Evolutionary conservation across 202 grass and related monocot genomes (phyloP), one percentile per base, ranked within the genome.

Genomic region (Digitaria exilis): DNA sequence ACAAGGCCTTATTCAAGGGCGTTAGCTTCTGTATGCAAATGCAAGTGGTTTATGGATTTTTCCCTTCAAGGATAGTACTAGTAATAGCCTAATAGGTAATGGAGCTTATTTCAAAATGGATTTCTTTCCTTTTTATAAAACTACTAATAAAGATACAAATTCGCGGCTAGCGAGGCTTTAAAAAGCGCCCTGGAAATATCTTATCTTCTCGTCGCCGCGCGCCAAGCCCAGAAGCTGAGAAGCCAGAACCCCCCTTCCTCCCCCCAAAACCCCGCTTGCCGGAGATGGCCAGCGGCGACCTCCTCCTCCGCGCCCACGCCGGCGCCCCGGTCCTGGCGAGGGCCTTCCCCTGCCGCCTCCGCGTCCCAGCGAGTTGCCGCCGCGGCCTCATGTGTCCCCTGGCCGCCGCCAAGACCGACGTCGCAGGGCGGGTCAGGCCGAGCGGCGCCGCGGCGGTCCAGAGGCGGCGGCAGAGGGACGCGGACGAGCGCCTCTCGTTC

Each of bases 271-370:
- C 91, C 25, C 78, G 62, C 78, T 19, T 32, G 43, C 24, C 35
- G 41, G 64, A 69, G 41, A 94, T 94, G 92, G 50, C 92, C 31
- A 48, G 65, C 84, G 86, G 86, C 49, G 76, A 86, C 82, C 85
- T 84, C 51, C 85, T 81, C 63, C 62, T 93, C 85, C 87, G 87
- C 77, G 46, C 78, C 30, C 49, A 84, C 54, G 80, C 86, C n/a
- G 75, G 79, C 49, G 43, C 71, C 41, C 71, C 82, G 21, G 85
- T 80, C 21, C 76, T 84, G 29, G 26, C 72, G 8, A 68, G 81
- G 66, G 44, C 70, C 48, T 60, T 90, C 39, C 68, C 83, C 17
- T 55, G 52, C 56, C 24, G 55, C 42, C 73, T 87, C 63, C 67
- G 69, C 65, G 43, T 80, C 28, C 58, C 79, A 8, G 67, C 73